A percentile compares a stretch with the other conserved stretches of the same genome.
Evolutionary conservation across 139 green algal species (phyloP).

Genomic region (Coelastrella sp.): DNA sequence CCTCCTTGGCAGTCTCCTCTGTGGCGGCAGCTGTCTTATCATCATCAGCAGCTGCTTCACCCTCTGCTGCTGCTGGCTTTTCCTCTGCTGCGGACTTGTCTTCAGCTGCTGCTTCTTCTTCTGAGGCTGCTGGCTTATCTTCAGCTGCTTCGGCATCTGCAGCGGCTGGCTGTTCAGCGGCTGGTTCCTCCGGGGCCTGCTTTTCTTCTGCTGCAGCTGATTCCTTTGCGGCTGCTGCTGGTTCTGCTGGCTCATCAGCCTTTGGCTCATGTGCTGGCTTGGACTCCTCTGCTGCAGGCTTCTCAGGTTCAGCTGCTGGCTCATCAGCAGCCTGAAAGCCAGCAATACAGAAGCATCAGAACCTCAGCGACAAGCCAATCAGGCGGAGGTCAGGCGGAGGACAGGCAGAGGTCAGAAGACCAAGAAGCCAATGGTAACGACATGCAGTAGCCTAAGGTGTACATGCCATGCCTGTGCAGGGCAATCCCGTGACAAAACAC

Average conservation of each 20-base stretch:
- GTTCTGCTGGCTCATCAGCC: background rate
- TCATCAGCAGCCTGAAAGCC: background rate
- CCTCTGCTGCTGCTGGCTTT: conserved; percentile 9
- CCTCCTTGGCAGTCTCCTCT: background rate
- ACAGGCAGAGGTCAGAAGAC: background rate
- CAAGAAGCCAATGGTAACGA: background rate
- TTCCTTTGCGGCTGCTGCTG: background rate
- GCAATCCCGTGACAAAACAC: too few species aligned
- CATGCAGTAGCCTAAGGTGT: background rate
- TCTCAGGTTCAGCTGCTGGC: background rate
- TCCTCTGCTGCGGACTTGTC: background rate
- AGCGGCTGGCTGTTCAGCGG: background rate
- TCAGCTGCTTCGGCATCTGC: background rate
- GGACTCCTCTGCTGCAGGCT: background rate
- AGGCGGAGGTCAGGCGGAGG: background rate
- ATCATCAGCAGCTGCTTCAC: background rate
- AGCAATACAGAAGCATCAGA: background rate
- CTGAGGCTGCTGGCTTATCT: background rate
- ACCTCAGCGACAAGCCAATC: background rate
- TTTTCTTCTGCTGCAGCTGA: conserved; percentile 7
- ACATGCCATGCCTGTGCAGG: too few species aligned
- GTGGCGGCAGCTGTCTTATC: background rate
- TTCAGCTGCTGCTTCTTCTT: background rate
- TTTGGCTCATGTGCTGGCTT: background rate
- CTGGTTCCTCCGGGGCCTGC: background rate